These are phyloP conservation scores for Haematococcus lacustris DNA, from an alignment of 139 green algal genomes.

Conservation along the genomic window DNA sequence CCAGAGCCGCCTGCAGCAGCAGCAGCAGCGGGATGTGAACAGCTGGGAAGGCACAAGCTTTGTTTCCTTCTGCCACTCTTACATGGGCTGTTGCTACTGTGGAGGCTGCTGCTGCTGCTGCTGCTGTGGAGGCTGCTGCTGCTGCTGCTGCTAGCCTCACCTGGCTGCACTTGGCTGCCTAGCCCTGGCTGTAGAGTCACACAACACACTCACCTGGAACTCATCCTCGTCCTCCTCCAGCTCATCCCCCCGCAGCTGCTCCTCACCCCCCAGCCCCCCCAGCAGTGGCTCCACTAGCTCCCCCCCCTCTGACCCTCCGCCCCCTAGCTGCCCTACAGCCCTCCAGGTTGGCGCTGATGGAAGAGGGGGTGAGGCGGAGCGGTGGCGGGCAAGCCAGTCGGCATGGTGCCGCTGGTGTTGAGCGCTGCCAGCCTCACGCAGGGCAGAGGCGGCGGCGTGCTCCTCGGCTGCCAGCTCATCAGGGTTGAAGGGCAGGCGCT, in stretches of 20 bases:
- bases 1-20: neutral
- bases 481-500: constrained; percentile 1
- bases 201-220: too few species aligned
- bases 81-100: too few species aligned
- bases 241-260: too few species aligned
- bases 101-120: too few species aligned
- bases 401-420: neutral
- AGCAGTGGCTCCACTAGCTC: too few species aligned
- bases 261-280: too few species aligned
- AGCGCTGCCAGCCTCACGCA: neutral
- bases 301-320: too few species aligned
- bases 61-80: neutral
- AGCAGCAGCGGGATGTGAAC: neutral
- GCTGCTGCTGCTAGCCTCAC: neutral
- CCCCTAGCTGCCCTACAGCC: too few species aligned
- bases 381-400: neutral
- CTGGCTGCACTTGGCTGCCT: neutral
- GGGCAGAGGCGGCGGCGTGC: neutral
- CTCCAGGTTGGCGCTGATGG: too few species aligned
- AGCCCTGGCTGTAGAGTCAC: neutral
- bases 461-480: constrained; percentile 6
- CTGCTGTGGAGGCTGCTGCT: too few species aligned
- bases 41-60: neutral
- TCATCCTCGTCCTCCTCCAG: too few species aligned
- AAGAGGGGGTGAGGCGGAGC: neutral